Evolutionary conservation across 1,284 basidiomycete genomes (phyloP).

Genomic region (Microbotryomycetes sp.): DNA sequence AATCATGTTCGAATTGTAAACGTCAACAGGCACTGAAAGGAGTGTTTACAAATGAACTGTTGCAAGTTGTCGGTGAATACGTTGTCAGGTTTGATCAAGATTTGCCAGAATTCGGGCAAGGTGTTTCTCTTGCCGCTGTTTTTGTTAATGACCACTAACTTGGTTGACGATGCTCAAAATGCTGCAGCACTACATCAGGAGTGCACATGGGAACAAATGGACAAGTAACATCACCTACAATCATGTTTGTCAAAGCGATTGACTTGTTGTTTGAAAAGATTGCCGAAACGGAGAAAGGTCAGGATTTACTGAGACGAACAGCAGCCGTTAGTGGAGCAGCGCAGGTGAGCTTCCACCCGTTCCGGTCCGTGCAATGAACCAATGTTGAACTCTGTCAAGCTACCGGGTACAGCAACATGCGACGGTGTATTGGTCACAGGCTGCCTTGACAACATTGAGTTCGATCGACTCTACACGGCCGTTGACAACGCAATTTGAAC

Average conservation of each 20-base stretch:
- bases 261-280: slow-evolving; percentile 69
- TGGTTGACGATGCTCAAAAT: slow-evolving; percentile 38
- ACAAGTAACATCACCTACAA: slow-evolving; percentile 67
- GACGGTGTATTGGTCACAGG: slow-evolving; percentile 73
- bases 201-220: slow-evolving; percentile 62
- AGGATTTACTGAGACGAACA: slow-evolving; percentile 45
- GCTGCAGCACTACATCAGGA: slow-evolving; percentile 65
- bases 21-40: slow-evolving; percentile 16
- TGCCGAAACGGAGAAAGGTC: slow-evolving; percentile 52
- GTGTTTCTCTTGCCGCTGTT: neutral
- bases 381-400: too few species aligned
- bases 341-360: slow-evolving; percentile 50
- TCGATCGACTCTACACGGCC: slow-evolving; percentile 52
- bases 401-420: slow-evolving; percentile 79
- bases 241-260: slow-evolving; percentile 76
- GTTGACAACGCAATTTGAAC: slow-evolving; percentile 50
- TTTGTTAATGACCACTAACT: too few species aligned
- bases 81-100: slow-evolving; percentile 75
- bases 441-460: slow-evolving; percentile 53
- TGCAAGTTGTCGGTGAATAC: slow-evolving; percentile 60
- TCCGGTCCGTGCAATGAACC: too few species aligned
- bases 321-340: slow-evolving; percentile 65
- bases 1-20: too few species aligned
- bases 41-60: slow-evolving; percentile 49
- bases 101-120: slow-evolving; percentile 47